Conservation (phyloP, 1,139 yeast genomes). For the Candida dubliniensis region DNA sequence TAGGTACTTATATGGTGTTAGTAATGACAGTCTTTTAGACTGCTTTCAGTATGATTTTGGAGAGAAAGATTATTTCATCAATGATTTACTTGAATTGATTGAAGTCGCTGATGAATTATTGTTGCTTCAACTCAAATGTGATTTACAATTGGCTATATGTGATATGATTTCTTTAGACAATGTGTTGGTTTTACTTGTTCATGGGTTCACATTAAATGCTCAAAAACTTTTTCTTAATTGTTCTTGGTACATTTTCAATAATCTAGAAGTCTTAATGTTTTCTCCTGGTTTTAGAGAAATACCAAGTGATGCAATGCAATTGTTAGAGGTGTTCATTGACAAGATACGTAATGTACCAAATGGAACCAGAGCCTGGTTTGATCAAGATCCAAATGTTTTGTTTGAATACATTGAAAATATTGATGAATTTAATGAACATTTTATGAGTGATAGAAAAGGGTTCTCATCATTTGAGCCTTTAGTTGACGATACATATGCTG, state of each 20-base stretch:
- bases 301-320: constrained; percentile 26
- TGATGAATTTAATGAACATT: constrained; percentile 40
- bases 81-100: constrained; percentile 57
- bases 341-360: constrained; percentile 27
- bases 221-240: constrained; percentile 58
- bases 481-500: constrained; percentile 37
- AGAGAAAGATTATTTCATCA: constrained; percentile 45
- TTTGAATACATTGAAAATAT: constrained; percentile 19
- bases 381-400: constrained; percentile 23
- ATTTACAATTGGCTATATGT: constrained; percentile 62
- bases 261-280: constrained; percentile 62
- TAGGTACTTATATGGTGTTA: constrained; percentile 58
- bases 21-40: constrained; percentile 47
- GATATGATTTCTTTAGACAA: constrained; percentile 63
- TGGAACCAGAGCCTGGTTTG: constrained; percentile 8
- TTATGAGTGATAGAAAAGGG: constrained; percentile 48
- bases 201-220: constrained; percentile 53
- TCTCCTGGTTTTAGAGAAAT: constrained; percentile 40
- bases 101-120: constrained; percentile 66
- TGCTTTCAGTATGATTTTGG: constrained; percentile 22
- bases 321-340: constrained; percentile 31
- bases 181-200: constrained; percentile 54
- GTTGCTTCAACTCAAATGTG: constrained; percentile 56
- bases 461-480: constrained; percentile 47
- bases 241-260: constrained; percentile 66